Evolutionary conservation across 2,329 filamentous ascomycete genomes (phyloP).

Genomic region (Orbilia quercus): DNA sequence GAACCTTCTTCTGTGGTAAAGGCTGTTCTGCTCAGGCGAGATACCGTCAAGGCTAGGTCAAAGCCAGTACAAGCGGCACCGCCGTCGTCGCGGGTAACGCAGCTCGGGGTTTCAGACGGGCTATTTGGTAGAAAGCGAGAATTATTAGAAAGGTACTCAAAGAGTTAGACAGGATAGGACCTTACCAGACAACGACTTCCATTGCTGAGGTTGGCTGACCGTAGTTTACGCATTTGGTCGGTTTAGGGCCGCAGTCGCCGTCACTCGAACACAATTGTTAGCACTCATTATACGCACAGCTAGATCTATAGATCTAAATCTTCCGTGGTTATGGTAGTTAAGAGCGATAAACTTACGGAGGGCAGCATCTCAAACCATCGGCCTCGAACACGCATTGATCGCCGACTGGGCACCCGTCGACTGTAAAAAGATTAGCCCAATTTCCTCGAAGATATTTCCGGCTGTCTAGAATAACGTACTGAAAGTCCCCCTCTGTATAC

Average conservation of each 20-base stretch:
- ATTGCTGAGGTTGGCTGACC: neutral
- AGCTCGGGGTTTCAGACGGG: constrained; percentile 32
- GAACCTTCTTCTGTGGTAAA: neutral
- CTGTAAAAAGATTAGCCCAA: constrained; percentile 9
- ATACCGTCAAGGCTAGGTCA: neutral
- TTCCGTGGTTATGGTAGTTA: too few species aligned
- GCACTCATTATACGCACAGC: neutral
- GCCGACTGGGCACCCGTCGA: constrained; percentile 46
- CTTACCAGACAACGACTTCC: constrained; percentile 26
- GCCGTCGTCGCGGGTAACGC: constrained; percentile 34
- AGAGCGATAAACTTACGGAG: constrained; percentile 34
- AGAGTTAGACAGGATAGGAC: neutral
- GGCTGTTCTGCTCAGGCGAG: neutral
- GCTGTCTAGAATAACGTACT: constrained; percentile 6
- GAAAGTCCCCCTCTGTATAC: constrained; percentile 15
- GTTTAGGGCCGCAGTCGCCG: constrained; percentile 24
- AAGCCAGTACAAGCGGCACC: constrained; percentile 34
- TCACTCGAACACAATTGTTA: neutral
- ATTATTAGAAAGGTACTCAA: too few species aligned
- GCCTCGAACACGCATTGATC: constrained; percentile 33
- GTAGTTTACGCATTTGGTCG: constrained; percentile 37
- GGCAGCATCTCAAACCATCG: constrained; percentile 30
- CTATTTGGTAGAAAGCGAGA: too few species aligned
- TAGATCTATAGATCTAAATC: too few species aligned
- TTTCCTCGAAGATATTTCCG: neutral